Percentiles rank a stretch among this genome's conserved stretches.
phyloP scores from a whole-genome alignment of 176 grass and related monocot genomes.

The Aegilops bicornis region DNA sequence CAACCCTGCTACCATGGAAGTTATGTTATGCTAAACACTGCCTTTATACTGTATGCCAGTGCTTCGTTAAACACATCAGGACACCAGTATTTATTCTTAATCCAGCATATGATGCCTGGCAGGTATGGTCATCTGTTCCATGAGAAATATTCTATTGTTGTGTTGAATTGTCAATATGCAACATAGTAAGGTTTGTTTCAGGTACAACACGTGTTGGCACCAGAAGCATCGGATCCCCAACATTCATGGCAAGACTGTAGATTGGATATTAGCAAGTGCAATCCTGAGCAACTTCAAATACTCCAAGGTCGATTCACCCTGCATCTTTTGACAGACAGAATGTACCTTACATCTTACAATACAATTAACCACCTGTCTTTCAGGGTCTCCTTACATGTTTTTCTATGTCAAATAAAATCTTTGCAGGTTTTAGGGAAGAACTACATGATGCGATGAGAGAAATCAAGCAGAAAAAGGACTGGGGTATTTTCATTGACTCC shows the following conservation, averaged over 20 bases:
- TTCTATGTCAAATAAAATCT: not conserved
- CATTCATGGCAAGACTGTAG: slow-evolving; percentile 65
- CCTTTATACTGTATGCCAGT: slow-evolving; percentile 35
- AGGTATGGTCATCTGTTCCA: slow-evolving; percentile 43
- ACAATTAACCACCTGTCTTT: not conserved
- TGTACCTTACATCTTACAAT: not conserved
- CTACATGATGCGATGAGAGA: slow-evolving; percentile 41
- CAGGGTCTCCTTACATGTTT: not conserved
- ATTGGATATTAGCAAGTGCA: slow-evolving; percentile 73
- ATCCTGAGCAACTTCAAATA: slow-evolving; percentile 52
- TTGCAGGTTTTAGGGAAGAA: slow-evolving; percentile 63
- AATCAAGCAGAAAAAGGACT: slow-evolving; percentile 48
- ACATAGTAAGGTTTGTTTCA: slow-evolving; percentile 33
- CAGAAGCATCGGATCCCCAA: slow-evolving; percentile 51
- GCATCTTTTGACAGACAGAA: not conserved
- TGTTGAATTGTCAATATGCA: slow-evolving; percentile 5
- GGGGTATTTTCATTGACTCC: slow-evolving; percentile 74
- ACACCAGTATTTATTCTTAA: slow-evolving; percentile 87
- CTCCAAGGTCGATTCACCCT: slow-evolving; percentile 67
- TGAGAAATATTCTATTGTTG: not conserved
- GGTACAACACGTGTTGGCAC: slow-evolving; percentile 78
- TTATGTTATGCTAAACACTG: slow-evolving; percentile 26
- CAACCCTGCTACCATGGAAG: not conserved
- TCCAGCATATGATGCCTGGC: slow-evolving; percentile 80
- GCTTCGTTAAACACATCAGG: slow-evolving; percentile 64